Base-by-base conservation (phyloP, 768 basidiomycete species). In the Xanthoconium purpureum region DNA sequence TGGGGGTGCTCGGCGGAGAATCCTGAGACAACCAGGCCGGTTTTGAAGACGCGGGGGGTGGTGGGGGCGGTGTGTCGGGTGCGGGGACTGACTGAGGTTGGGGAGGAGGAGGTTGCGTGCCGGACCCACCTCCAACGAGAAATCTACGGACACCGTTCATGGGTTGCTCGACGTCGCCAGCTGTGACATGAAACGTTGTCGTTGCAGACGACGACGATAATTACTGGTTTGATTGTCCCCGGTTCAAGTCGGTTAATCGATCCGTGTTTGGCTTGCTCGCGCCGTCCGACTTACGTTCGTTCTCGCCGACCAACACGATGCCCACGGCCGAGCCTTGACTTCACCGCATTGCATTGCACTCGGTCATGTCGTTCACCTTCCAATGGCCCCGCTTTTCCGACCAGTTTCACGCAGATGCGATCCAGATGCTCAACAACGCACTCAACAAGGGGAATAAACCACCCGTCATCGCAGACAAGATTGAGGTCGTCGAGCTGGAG, bases 381-480 rank as follows among this genome's bases (percentile, higher is more conserved):
- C 82, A 94, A 79, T 98, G 93, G 90, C 95, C 96, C 52, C 85
- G 90, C 56, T 98, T 98, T 75, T 95, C 92, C 50, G 93, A 94
- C 79, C 89, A 90, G 73, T 98, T 98, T 67, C 94, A 97, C 76
- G 84, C 87, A 69, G 89, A 96, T 84, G 96, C 96, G 32, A 92
- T 94, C 61, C 87, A 91, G 63, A 94, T 97, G 91, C 88, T 98
- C 76, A 94, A 94, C 61, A 88, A 85, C n/a, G 91, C 92, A 42
- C 89, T 95, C 73, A 94, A 94, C 80, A 93, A 97, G 79, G 97
- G 97, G 61, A 89, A 87, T 76, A 98, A 97, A 70, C 97, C 96
- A 2, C 94, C 94, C 30, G 89, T 99, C 66, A 98, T 98, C 63
- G 95, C 94, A 51, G 97, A 96, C 75, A 88, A 83, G 72, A 98